phyloP scores from a whole-genome alignment of 2,329 filamentous ascomycete genomes.

The Juglanconis oblonga region DNA sequence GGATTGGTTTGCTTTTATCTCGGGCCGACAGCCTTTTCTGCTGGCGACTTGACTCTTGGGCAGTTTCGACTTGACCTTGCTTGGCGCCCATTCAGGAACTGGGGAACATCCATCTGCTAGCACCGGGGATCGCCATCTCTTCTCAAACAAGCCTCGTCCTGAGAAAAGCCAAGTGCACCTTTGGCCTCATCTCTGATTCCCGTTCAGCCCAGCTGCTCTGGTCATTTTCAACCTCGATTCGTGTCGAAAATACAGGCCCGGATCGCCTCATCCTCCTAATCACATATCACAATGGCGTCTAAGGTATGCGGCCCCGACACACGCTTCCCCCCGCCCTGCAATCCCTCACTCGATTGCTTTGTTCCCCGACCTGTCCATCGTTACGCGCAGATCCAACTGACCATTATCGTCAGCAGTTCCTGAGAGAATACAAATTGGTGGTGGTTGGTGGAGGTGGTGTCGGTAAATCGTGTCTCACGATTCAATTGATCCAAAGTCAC shows the following conservation, averaged over 20 bases:
- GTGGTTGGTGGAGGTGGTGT: slow-evolving; percentile 98
- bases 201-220: slow-evolving; percentile 19
- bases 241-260: slow-evolving; percentile 12
- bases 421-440: slow-evolving; percentile 92
- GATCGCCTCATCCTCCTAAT: slow-evolving; percentile 12
- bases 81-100: slow-evolving; percentile 11
- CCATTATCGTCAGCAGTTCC: slow-evolving; percentile 53
- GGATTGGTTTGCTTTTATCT: background rate
- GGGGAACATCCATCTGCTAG: background rate
- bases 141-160: slow-evolving; percentile 6
- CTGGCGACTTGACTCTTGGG: slow-evolving; percentile 1
- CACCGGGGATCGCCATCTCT: slow-evolving; percentile 6
- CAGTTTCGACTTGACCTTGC: slow-evolving; percentile 12
- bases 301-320: slow-evolving; percentile 31
- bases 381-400: slow-evolving; percentile 1
- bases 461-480: slow-evolving; percentile 98
- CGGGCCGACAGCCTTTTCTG: background rate
- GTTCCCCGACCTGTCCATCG: slow-evolving; percentile 18
- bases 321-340: background rate
- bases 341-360: background rate
- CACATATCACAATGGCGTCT: slow-evolving; percentile 34
- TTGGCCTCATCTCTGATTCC: slow-evolving; percentile 4
- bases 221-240: slow-evolving; percentile 14
- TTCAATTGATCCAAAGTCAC: slow-evolving; percentile 92
- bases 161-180: background rate